phyloP scores from a whole-genome alignment of 1,284 basidiomycete species.

The Ganoderma resinaceum region DNA sequence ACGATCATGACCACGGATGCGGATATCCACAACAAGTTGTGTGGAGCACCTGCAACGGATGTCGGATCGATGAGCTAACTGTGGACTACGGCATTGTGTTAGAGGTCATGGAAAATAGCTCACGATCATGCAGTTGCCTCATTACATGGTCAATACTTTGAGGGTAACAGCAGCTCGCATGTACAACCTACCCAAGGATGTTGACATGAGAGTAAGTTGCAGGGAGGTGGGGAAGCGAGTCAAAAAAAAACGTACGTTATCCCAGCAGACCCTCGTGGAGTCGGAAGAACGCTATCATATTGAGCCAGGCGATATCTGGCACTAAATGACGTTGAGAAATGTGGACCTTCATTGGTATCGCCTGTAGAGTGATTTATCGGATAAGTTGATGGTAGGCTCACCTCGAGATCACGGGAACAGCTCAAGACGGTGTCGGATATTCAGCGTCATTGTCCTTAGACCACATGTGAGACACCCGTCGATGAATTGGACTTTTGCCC shows the following conservation, averaged over 20 bases:
- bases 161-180: not conserved
- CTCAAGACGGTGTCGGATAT: not conserved
- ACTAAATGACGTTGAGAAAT: too few relatives aligned
- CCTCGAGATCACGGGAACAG: not conserved
- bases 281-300: not conserved
- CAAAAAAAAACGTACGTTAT: not conserved
- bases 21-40: conserved; percentile 1
- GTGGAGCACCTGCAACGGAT: conserved; percentile 18
- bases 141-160: not conserved
- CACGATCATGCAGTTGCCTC: not conserved
- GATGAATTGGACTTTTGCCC: not conserved
- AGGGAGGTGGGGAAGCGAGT: not conserved
- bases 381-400: not conserved
- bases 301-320: not conserved
- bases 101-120: not conserved
- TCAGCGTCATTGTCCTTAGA: not conserved
- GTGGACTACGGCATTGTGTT: not conserved
- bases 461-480: not conserved
- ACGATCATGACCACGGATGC: conserved; percentile 24
- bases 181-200: not conserved
- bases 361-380: not conserved
- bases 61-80: conserved; percentile 20
- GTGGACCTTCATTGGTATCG: not conserved
- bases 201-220: not conserved
- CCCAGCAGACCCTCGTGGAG: not conserved